These are phyloP conservation scores for Asterophora lycoperdoides DNA, from an alignment of 768 basidiomycete genomes.

Conservation along the genomic window DNA sequence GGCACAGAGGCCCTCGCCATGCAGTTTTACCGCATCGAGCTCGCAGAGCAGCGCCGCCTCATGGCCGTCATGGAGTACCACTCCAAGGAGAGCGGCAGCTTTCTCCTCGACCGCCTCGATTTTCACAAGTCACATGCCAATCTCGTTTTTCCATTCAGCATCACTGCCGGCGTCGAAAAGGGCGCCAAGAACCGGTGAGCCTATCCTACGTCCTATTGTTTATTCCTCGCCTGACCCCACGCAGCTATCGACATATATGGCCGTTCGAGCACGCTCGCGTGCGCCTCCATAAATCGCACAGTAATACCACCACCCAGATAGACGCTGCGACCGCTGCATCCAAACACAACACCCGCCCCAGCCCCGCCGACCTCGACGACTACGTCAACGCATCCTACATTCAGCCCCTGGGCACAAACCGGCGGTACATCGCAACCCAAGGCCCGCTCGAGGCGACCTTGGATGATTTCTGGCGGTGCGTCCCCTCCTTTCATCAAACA, in stretches of 20 bases:
- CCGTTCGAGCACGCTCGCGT: slow-evolving; percentile 96
- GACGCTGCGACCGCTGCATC: no score
- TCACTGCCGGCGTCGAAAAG: slow-evolving; percentile 93
- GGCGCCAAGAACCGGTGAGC: slow-evolving; percentile 85
- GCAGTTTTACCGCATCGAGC: slow-evolving; percentile 92
- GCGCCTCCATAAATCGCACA: slow-evolving; percentile 40
- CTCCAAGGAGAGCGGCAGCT: slow-evolving; percentile 49
- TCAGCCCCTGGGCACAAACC: slow-evolving; percentile 76
- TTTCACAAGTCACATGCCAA: slow-evolving; percentile 7
- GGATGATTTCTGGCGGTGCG: slow-evolving; percentile 91
- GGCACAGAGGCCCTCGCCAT: slow-evolving; percentile 78
- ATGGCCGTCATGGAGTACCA: slow-evolving; percentile 93
- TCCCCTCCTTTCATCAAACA: slow-evolving; percentile 16
- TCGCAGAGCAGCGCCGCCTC: slow-evolving; percentile 84
- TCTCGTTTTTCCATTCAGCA: slow-evolving; percentile 76
- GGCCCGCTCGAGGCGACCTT: slow-evolving; percentile 89
- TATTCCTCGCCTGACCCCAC: not conserved
- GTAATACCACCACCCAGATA: no score
- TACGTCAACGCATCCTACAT: slow-evolving; percentile 96
- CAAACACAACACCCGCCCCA: not conserved
- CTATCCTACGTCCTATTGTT: not conserved
- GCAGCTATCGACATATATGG: slow-evolving; percentile 94
- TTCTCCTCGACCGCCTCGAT: slow-evolving; percentile 11
- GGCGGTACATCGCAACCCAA: slow-evolving; percentile 93
- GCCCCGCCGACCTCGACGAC: slow-evolving; percentile 55